Evolutionary conservation across 2,329 filamentous ascomycete species (phyloP).

Genomic region (Aspergillus unguis): DNA sequence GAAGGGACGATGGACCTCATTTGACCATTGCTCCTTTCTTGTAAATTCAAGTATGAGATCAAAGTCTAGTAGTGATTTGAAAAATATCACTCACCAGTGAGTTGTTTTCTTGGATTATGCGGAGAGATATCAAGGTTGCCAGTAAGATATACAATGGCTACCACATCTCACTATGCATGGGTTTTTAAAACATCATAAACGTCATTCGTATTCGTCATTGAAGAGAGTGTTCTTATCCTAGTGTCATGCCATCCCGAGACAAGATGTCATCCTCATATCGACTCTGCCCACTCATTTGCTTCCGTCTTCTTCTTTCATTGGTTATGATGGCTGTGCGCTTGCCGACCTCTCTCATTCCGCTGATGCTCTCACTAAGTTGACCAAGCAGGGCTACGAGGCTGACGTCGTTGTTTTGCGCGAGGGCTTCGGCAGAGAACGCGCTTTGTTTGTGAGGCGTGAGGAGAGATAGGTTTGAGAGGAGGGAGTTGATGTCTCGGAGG

Average conservation of each 20-base stretch:
- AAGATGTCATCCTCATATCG: conserved; percentile 30
- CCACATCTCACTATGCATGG: too few relatives aligned
- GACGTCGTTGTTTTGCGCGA: conserved; percentile 80
- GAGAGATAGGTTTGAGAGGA: conserved; percentile 78
- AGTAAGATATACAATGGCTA: too few relatives aligned
- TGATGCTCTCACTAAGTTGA: conserved; percentile 68
- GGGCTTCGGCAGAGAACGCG: conserved; percentile 66
- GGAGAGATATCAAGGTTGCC: too few relatives aligned
- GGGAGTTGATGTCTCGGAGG: conserved; percentile 81
- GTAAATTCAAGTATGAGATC: too few relatives aligned
- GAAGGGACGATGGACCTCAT: too few relatives aligned
- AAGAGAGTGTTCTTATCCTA: background rate
- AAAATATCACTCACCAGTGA: too few relatives aligned
- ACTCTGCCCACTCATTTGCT: conserved; percentile 22
- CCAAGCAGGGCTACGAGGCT: conserved; percentile 73
- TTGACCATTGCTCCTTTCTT: too few relatives aligned
- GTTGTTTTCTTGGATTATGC: too few relatives aligned
- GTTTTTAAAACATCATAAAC: background rate
- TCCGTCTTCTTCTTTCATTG: conserved; percentile 24
- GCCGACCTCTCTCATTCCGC: conserved; percentile 68
- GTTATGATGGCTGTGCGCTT: conserved; percentile 68
- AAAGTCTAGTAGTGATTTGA: too few relatives aligned
- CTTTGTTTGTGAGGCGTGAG: conserved; percentile 67
- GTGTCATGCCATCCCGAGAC: conserved; percentile 16
- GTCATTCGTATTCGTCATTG: background rate